phyloP scores from a whole-genome alignment of 352 stramenopile species.

The Pythium rhizo-oryzae region DNA sequence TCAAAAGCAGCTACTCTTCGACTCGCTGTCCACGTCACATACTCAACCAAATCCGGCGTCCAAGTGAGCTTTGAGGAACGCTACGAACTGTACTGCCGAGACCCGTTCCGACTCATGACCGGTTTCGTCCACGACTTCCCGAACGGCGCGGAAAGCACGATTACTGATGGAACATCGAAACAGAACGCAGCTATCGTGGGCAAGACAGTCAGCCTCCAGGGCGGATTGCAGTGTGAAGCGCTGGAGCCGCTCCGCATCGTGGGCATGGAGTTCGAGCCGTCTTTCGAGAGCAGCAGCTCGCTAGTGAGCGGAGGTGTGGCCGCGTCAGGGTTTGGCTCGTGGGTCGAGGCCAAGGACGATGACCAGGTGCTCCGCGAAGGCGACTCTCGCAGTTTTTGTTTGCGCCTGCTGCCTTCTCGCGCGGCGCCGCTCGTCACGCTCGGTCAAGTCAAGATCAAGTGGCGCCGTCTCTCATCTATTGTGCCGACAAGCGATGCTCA shows the following conservation, averaged over 20 bases:
- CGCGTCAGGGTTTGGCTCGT: slow-evolving; percentile 48
- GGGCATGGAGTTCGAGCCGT: slow-evolving; percentile 55
- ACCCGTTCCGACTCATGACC: slow-evolving; percentile 61
- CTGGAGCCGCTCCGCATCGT: slow-evolving; percentile 56
- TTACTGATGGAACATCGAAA: slow-evolving; percentile 31
- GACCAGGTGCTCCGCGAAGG: slow-evolving; percentile 49
- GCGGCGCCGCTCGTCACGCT: slow-evolving; percentile 52
- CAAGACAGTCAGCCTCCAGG: slow-evolving; percentile 64
- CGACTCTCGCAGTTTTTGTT: slow-evolving; percentile 63
- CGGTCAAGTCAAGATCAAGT: slow-evolving; percentile 60
- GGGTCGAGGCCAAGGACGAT: slow-evolving; percentile 13
- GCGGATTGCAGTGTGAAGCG: slow-evolving; percentile 51
- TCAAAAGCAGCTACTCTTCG: slow-evolving; percentile 41
- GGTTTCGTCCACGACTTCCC: slow-evolving; percentile 71
- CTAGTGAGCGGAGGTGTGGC: slow-evolving; percentile 29
- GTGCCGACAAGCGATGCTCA: slow-evolving; percentile 37
- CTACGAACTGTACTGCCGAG: slow-evolving; percentile 61
- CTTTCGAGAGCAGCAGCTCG: slow-evolving; percentile 19
- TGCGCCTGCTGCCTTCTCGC: slow-evolving; percentile 54
- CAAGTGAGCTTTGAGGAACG: slow-evolving; percentile 65
- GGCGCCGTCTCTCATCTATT: slow-evolving; percentile 60
- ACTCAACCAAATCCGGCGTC: slow-evolving; percentile 69
- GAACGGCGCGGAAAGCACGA: slow-evolving; percentile 36
- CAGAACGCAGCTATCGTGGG: slow-evolving; percentile 64
- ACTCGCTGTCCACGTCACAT: slow-evolving; percentile 56